These are phyloP conservation scores for Tuber borchii DNA, from an alignment of 495 filamentous ascomycete genomes.

Conservation along the genomic window DNA sequence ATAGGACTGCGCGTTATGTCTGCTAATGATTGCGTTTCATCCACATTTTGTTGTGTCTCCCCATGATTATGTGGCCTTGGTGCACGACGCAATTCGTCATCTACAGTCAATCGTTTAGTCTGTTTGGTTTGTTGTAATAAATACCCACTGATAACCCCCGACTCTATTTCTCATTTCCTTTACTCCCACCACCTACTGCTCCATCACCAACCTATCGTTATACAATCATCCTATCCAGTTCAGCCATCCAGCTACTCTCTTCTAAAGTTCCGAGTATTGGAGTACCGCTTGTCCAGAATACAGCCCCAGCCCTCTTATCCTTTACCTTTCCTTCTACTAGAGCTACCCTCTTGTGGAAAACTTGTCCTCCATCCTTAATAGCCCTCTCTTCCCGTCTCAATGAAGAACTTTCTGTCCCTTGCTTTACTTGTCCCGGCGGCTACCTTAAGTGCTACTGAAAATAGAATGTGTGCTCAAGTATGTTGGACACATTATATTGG, in stretches of 20 bases:
- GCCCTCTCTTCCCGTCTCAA: neutral
- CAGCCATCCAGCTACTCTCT: neutral
- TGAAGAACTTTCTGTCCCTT: slow-evolving; percentile 9
- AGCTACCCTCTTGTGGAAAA: neutral
- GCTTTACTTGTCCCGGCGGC: slow-evolving; percentile 2
- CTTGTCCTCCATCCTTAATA: neutral
- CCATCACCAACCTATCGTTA: neutral
- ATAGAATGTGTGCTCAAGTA: slow-evolving; percentile 21
- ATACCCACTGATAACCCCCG: neutral
- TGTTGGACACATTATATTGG: slow-evolving; percentile 26
- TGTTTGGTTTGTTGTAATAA: neutral
- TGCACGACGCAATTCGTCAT: neutral
- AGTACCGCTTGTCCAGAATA: neutral
- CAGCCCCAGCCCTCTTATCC: neutral
- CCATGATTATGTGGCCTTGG: neutral
- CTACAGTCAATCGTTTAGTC: neutral
- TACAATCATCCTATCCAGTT: neutral
- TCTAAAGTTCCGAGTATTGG: neutral
- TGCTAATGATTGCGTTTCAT: neutral
- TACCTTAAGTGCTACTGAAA: slow-evolving; percentile 20
- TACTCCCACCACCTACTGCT: neutral
- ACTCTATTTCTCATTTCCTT: neutral
- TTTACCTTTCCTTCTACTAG: neutral
- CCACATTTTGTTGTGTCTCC: neutral
- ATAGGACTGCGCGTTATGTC: neutral